Conservation (phyloP, 2,329 filamentous ascomycete genomes). For the Cercospora sesami region DNA sequence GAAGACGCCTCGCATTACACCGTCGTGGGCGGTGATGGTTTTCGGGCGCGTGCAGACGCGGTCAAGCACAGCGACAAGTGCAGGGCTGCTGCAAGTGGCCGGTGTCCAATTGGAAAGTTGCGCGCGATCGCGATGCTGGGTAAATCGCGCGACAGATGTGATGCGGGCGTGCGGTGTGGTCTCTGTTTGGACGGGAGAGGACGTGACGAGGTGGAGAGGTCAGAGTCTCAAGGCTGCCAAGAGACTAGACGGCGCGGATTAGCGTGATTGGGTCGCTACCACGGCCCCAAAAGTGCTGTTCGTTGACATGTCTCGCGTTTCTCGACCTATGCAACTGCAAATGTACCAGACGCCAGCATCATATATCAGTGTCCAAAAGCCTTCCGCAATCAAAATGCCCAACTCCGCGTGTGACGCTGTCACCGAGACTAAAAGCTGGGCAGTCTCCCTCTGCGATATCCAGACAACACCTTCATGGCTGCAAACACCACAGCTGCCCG, state of each 20-base stretch:
- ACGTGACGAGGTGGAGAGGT: background rate
- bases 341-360: background rate
- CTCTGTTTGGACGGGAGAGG: slow-evolving; percentile 2
- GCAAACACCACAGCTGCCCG: background rate
- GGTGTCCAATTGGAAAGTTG: background rate
- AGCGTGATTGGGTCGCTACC: background rate
- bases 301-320: background rate
- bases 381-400: background rate
- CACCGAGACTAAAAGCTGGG: background rate
- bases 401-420: background rate
- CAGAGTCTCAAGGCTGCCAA: background rate
- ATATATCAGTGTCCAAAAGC: background rate
- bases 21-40: slow-evolving; percentile 2
- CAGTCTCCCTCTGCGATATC: background rate
- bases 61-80: background rate
- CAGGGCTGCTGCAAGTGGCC: background rate
- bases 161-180: background rate
- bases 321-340: background rate
- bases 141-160: background rate
- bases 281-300: background rate
- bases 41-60: slow-evolving; percentile 13
- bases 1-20: slow-evolving; percentile 18
- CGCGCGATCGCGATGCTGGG: background rate
- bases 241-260: background rate
- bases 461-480: background rate